These are phyloP conservation scores for Kodamaea laetipori DNA, from an alignment of 805 yeast genomes.

Conservation along the genomic window DNA sequence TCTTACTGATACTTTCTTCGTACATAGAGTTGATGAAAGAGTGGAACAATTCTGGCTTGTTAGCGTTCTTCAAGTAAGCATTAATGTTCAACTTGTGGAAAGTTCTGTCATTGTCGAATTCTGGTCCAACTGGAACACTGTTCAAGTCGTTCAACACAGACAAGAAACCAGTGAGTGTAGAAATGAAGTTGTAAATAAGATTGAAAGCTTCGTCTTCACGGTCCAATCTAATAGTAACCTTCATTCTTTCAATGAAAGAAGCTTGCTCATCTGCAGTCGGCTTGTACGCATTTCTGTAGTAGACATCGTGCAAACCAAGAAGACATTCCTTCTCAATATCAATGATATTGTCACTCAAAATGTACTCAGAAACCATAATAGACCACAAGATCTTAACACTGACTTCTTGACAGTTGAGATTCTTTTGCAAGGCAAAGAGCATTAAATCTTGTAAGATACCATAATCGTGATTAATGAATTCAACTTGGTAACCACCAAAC, in stretches of 20 bases:
- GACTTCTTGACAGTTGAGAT: constrained; percentile 57
- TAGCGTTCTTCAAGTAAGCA: constrained; percentile 73
- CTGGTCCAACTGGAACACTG: constrained; percentile 76
- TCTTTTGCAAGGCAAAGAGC: constrained; percentile 68
- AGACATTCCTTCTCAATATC: constrained; percentile 67
- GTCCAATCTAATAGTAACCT: constrained; percentile 53
- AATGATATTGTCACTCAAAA: constrained; percentile 55
- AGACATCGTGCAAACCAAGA: constrained; percentile 64
- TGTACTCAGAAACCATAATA: constrained; percentile 65
- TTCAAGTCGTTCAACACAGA: constrained; percentile 65
- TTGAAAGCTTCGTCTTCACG: constrained; percentile 64
- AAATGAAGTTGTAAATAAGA: constrained; percentile 51
- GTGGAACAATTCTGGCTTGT: constrained; percentile 77
- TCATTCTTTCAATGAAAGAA: constrained; percentile 52
- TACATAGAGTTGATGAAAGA: constrained; percentile 77
- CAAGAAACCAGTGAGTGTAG: constrained; percentile 60
- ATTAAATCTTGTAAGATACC: constrained; percentile 65
- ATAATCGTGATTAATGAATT: constrained; percentile 57
- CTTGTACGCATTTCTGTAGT: constrained; percentile 55
- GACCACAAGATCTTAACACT: constrained; percentile 74
- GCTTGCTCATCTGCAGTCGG: constrained; percentile 59
- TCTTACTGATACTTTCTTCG: constrained; percentile 58
- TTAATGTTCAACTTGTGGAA: constrained; percentile 76
- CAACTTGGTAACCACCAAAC: constrained; percentile 73
- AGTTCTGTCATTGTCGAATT: constrained; percentile 84